These are phyloP conservation scores for Smittium mucronatum DNA, from an alignment of 371 early-diverging fungal genomes.

Conservation along the genomic window DNA sequence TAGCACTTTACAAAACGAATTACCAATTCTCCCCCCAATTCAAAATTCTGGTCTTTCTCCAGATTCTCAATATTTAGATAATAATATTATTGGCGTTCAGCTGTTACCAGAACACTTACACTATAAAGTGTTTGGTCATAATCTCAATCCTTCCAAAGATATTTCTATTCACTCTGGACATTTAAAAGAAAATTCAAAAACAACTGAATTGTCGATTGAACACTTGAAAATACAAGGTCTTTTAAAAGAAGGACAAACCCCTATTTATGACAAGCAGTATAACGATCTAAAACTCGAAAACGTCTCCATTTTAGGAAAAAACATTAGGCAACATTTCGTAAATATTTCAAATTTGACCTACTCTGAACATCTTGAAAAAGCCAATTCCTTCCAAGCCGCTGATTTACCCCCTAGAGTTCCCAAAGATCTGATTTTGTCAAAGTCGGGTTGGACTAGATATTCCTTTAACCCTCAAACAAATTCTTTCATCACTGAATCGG, in stretches of 20 bases:
- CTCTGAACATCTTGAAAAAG: slow-evolving; percentile 38
- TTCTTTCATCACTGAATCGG: slow-evolving; percentile 20
- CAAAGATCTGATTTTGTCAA: slow-evolving; percentile 37
- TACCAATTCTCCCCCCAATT: no score
- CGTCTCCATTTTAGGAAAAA: slow-evolving; percentile 37
- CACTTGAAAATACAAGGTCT: slow-evolving; percentile 45
- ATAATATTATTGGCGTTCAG: slow-evolving; percentile 9
- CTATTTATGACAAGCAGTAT: slow-evolving; percentile 39
- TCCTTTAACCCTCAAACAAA: slow-evolving; percentile 7
- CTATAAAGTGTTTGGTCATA: slow-evolving; percentile 5
- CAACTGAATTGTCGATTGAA: slow-evolving; percentile 3
- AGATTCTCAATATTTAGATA: not conserved
- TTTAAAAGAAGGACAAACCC: slow-evolving; percentile 18
- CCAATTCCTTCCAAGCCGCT: slow-evolving; percentile 35
- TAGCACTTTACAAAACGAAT: no score
- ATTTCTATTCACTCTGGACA: slow-evolving; percentile 1
- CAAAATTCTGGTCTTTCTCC: no score
- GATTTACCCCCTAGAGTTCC: slow-evolving; percentile 41
- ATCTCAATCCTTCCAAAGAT: not conserved
- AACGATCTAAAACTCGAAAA: slow-evolving; percentile 31
- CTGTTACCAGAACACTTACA: slow-evolving; percentile 8
- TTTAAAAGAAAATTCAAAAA: not conserved
- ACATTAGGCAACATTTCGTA: slow-evolving; percentile 71
- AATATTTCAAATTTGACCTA: slow-evolving; percentile 52
- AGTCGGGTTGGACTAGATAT: slow-evolving; percentile 68